Conservation (phyloP, 148 eudicot genomes). For the Persicaria maculosa region DNA sequence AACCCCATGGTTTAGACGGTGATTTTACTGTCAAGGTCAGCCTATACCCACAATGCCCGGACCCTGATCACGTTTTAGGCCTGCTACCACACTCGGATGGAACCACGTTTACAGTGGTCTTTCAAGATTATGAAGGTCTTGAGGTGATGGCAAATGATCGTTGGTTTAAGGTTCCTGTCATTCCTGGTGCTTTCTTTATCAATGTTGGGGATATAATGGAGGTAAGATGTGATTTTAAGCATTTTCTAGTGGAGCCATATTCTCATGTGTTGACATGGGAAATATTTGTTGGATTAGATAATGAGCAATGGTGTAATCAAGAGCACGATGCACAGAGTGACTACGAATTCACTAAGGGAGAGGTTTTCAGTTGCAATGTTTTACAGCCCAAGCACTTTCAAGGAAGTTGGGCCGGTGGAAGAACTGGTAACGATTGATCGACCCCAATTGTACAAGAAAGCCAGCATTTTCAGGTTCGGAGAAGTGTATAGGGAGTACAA, state of each 20-base stretch:
- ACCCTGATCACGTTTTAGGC: constrained; percentile 31
- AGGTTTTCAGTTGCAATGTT: constrained; percentile 24
- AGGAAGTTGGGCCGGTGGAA: constrained; percentile 19
- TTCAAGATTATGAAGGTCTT: constrained; percentile 44
- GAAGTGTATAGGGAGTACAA: background rate
- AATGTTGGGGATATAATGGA: constrained; percentile 43
- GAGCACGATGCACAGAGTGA: constrained; percentile 27
- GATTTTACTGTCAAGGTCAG: constrained; percentile 26
- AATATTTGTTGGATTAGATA: constrained; percentile 18
- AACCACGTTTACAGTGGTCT: constrained; percentile 16
- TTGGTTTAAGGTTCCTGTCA: constrained; percentile 43
- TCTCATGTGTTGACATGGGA: no score
- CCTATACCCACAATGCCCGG: constrained; percentile 36
- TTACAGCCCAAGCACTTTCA: constrained; percentile 4
- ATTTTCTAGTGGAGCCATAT: background rate
- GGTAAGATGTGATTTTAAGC: constrained; percentile 17
- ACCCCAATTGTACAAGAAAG: constrained; percentile 22
- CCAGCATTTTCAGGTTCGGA: background rate
- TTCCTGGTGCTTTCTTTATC: constrained; percentile 38
- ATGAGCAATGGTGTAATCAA: constrained; percentile 24
- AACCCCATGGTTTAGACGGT: constrained; percentile 22
- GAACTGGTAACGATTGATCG: constrained; percentile 13
- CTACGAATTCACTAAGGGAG: constrained; percentile 19
- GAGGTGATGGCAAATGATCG: constrained; percentile 34
- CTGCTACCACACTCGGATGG: constrained; percentile 37